These are phyloP conservation scores for Lactarius hengduanensis DNA, from an alignment of 768 basidiomycete species.

Conservation along the genomic window DNA sequence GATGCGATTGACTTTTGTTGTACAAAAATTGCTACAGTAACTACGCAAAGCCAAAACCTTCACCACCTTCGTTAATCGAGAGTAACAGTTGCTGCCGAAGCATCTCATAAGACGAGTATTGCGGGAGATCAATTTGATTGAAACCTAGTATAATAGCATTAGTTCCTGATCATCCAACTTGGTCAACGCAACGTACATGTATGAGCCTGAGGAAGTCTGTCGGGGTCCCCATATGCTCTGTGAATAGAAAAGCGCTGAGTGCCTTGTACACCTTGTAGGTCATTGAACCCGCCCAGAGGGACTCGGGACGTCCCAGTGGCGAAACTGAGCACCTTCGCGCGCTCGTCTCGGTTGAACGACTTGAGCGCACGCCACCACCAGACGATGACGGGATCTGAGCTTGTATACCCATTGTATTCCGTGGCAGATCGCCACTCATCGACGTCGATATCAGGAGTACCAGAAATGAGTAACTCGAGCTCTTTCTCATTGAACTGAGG, in stretches of 20 bases:
- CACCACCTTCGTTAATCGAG: slow-evolving; percentile 94
- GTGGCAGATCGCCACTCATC: slow-evolving; percentile 96
- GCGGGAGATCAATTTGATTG: slow-evolving; percentile 93
- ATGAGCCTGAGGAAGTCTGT: slow-evolving; percentile 85
- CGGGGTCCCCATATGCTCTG: slow-evolving; percentile 83
- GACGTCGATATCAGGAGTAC: slow-evolving; percentile 97
- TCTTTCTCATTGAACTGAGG: slow-evolving; percentile 90
- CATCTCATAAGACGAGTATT: slow-evolving; percentile 96
- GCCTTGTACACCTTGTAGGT: slow-evolving; percentile 93
- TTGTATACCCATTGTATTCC: slow-evolving; percentile 84
- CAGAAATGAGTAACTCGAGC: slow-evolving; percentile 90
- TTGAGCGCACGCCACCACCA: slow-evolving; percentile 99
- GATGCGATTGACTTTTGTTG: neutral
- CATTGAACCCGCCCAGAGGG: slow-evolving; percentile 90
- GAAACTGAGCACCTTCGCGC: slow-evolving; percentile 96
- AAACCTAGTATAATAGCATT: slow-evolving; percentile 54
- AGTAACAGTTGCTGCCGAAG: slow-evolving; percentile 85
- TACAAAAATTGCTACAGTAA: slow-evolving; percentile 21
- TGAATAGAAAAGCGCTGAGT: slow-evolving; percentile 96
- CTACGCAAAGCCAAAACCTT: slow-evolving; percentile 87
- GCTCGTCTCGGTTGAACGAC: slow-evolving; percentile 94
- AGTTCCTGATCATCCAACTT: slow-evolving; percentile 19
- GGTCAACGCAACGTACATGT: slow-evolving; percentile 58
- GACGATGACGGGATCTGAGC: slow-evolving; percentile 91
- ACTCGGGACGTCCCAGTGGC: slow-evolving; percentile 92